phyloP scores from a whole-genome alignment of 257 asterid species.

The Handroanthus guayacan region DNA sequence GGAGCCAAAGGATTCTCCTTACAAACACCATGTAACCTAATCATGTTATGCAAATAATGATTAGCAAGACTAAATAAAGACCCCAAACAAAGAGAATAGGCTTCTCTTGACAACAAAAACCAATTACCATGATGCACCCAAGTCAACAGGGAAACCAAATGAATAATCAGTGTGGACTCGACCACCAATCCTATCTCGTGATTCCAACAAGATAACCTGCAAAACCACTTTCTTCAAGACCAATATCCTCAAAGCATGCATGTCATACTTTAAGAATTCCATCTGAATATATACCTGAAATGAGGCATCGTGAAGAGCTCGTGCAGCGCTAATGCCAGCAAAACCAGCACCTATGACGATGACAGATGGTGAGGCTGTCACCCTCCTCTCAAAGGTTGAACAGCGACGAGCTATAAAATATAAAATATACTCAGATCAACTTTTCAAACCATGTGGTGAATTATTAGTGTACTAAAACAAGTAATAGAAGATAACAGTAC shows the following conservation, averaged over 20 bases:
- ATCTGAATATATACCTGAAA: constrained; percentile 61
- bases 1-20: constrained; percentile 95
- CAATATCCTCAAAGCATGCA: constrained; percentile 1
- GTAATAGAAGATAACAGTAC: too few relatives aligned
- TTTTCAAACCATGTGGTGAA: neutral
- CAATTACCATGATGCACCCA: constrained; percentile 97
- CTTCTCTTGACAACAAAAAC: neutral
- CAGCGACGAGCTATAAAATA: constrained; percentile 54
- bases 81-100: constrained; percentile 1
- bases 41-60: constrained; percentile 23
- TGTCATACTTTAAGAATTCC: neutral
- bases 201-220: constrained; percentile 90
- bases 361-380: constrained; percentile 70
- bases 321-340: constrained; percentile 93
- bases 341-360: constrained; percentile 94
- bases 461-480: too few relatives aligned
- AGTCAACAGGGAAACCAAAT: constrained; percentile 95
- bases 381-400: constrained; percentile 57
- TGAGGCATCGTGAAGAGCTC: constrained; percentile 88
- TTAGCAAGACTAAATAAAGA: constrained; percentile 13
- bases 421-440: constrained; percentile 16
- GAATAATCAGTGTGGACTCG: constrained; percentile 94
- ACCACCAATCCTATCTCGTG: constrained; percentile 97
- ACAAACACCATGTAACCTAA: constrained; percentile 98
- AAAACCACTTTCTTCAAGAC: constrained; percentile 33